These are phyloP conservation scores for Lichtheimia ramosa DNA, from an alignment of 371 early-diverging fungal genomes.

Conservation along the genomic window DNA sequence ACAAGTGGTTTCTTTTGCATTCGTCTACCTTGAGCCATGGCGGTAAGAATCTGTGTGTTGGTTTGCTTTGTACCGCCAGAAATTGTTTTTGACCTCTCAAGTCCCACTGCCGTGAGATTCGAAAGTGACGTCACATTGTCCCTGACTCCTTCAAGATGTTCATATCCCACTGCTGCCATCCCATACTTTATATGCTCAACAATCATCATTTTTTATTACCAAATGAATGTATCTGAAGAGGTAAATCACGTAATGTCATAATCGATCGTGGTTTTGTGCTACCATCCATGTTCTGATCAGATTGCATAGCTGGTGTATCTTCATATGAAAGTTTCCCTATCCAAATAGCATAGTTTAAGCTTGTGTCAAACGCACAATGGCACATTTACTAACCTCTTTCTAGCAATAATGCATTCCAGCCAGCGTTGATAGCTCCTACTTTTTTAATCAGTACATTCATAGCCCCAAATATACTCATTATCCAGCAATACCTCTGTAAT, in stretches of 20 bases:
- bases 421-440: neutral
- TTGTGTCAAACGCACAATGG: neutral
- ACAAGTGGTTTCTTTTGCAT: too few relatives aligned
- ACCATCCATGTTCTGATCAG: neutral
- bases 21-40: too few relatives aligned
- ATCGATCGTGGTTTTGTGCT: neutral
- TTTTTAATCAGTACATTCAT: neutral
- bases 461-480: too few relatives aligned
- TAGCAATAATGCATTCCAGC: constrained; percentile 4
- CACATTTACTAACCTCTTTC: neutral
- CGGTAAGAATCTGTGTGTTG: too few relatives aligned
- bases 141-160: too few relatives aligned
- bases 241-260: constrained; percentile 1
- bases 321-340: constrained; percentile 6
- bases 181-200: too few relatives aligned
- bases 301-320: neutral
- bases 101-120: too few relatives aligned
- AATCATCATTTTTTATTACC: too few relatives aligned
- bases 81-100: too few relatives aligned
- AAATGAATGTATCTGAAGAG: neutral
- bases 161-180: too few relatives aligned
- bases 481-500: constrained; percentile 3
- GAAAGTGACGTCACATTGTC: too few relatives aligned
- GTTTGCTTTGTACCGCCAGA: too few relatives aligned
- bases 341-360: neutral